These are phyloP conservation scores for Ascomycota sp. DNA, from an alignment of 2,329 filamentous ascomycete genomes.

Conservation along the genomic window DNA sequence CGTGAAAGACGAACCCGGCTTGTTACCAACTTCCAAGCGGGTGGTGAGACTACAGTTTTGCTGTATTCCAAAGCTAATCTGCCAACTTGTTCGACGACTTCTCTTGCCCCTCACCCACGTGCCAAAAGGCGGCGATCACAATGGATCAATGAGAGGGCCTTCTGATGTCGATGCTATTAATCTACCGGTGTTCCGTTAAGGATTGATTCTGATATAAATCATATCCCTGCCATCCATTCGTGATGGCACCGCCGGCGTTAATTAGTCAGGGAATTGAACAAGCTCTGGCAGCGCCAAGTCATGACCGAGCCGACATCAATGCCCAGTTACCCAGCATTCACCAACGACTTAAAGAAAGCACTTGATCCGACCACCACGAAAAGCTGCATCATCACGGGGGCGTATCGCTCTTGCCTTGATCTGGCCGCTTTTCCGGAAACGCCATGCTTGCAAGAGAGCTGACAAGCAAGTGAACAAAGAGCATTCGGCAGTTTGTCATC, in stretches of 20 bases:
- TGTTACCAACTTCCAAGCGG: too few species aligned
- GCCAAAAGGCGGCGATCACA: constrained; percentile 8
- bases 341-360: too few species aligned
- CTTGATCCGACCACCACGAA: not conserved
- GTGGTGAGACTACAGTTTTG: too few species aligned
- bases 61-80: too few species aligned
- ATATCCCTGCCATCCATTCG: constrained; percentile 51
- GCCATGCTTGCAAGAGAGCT: constrained; percentile 1
- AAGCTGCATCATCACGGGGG: not conserved
- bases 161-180: constrained; percentile 17
- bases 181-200: constrained; percentile 78
- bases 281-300: not conserved
- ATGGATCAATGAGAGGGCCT: constrained; percentile 13
- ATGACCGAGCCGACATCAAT: not conserved
- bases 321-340: too few species aligned
- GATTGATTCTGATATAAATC: constrained; percentile 45
- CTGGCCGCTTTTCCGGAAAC: constrained; percentile 1
- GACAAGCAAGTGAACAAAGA: not conserved
- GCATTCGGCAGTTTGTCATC: not conserved
- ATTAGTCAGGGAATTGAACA: not conserved
- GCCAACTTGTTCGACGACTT: constrained; percentile 20
- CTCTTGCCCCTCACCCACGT: constrained; percentile 19
- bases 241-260: constrained; percentile 51
- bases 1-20: too few species aligned
- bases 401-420: not conserved